Base-by-base conservation (phyloP, 805 yeast genomes). In the Dipodascopsis tothii region DNA sequence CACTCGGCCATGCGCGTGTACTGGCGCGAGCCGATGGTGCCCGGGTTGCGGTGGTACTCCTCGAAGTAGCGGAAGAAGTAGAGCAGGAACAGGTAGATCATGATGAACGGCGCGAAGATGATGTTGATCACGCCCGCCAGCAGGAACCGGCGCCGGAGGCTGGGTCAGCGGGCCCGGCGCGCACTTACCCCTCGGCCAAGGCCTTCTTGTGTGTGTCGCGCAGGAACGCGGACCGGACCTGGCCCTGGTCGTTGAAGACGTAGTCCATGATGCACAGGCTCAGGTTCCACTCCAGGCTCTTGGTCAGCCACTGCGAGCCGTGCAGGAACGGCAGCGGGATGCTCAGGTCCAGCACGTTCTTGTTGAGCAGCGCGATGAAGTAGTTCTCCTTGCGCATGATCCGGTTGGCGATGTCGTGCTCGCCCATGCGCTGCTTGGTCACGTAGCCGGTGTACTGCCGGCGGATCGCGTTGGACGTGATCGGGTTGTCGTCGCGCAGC, bases 381-480 rank as follows among this genome's bases (percentile, higher is more conserved):
- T 88, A 92, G 60, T 92, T 92, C 48, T 92, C 98, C 54, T 80
- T 84, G 48, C 99, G 71, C 98, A 92, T 88, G 44, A 92, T 83
- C 46, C 98, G 70, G 60, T 92, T 94, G 11, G 96, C 97, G 40
- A 92, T 84, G 56, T 82, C 92, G 61, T 88, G 96, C 3, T 97
- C 95, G 57, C 84, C 90, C 41, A 92, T 71, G 51, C 88, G 70
- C 40, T 78, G 75, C 56, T 82, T 83, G 1, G 87, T 78, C 48
- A 75, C 67, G 62, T 49, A 42, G 14, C 55, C 50, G 4, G 44
- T 32, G n/a, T 43, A 41, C 21, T 43, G 41, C n/a, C 52, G 40
- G 16, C 44, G 41, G 11, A 46, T 44, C 9, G 51, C 41, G 14
- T 41, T 59, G 1, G 81, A 71, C 1, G 82, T 74, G 19, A 77